phyloP scores from a whole-genome alignment of 371 early-diverging fungal species.

The Mucor velutinosus region DNA sequence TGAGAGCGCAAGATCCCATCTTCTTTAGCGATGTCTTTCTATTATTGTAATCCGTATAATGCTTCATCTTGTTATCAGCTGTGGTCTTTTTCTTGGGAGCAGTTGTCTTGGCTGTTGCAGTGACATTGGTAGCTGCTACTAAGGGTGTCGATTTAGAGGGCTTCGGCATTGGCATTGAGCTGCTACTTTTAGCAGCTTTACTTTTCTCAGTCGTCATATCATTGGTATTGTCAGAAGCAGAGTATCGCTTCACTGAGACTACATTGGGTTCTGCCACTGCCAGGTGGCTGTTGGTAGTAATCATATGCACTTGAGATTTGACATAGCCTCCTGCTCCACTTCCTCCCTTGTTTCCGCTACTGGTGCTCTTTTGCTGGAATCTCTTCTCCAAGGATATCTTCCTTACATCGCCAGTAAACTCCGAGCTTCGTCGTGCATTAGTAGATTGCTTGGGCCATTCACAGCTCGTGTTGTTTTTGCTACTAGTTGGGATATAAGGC shows the following conservation, averaged over 20 bases:
- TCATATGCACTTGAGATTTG: constrained; percentile 18
- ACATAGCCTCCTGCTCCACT: constrained; percentile 8
- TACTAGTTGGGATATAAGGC: neutral
- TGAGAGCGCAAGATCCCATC: constrained; percentile 25
- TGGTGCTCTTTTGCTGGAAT: neutral
- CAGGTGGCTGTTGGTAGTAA: constrained; percentile 3
- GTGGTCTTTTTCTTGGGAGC: neutral
- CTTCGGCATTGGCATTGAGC: constrained; percentile 5
- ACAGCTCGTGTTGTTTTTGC: neutral
- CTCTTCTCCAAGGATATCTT: neutral
- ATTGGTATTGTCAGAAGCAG: neutral
- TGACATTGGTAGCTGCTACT: neutral
- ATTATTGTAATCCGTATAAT: constrained; percentile 11
- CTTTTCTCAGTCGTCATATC: neutral
- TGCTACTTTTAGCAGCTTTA: neutral
- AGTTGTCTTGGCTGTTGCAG: neutral
- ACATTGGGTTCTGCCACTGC: neutral
- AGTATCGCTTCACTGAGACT: neutral
- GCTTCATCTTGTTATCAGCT: constrained; percentile 2
- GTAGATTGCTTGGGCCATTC: neutral
- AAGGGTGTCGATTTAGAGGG: constrained; percentile 20
- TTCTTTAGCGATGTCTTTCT: constrained; percentile 28
- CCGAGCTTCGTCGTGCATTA: neutral
- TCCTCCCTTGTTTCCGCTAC: neutral
- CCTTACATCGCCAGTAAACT: neutral